Conservation (phyloP, 441 rosid genomes). For the Sinapis alba region DNA sequence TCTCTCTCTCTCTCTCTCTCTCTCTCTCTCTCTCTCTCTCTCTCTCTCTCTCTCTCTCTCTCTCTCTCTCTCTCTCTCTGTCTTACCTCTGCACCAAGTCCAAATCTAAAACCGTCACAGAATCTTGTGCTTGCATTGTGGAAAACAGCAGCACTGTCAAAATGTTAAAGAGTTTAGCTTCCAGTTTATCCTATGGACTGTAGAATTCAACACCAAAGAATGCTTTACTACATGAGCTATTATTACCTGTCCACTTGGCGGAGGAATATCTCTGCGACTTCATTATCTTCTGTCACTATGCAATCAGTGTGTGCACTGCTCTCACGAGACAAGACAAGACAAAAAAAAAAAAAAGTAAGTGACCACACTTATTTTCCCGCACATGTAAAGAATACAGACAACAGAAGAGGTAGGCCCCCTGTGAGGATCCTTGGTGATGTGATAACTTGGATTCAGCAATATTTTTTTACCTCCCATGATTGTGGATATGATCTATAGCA, state of each 20-base stretch:
- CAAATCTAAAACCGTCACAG: conserved; percentile 93
- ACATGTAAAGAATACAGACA: conserved; percentile 21
- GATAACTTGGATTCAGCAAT: conserved; percentile 8
- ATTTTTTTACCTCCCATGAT: conserved; percentile 76
- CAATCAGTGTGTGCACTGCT: conserved; percentile 97
- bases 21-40: no score
- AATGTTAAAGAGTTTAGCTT: conserved; percentile 2
- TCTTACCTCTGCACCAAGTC: conserved; percentile 95
- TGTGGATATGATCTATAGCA: conserved; percentile 88
- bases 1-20: no score
- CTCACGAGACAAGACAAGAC: conserved; percentile 32
- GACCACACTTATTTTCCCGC: conserved; percentile 23
- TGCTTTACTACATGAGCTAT: not conserved
- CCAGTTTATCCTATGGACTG: not conserved
- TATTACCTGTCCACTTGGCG: conserved; percentile 82
- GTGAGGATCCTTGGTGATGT: conserved; percentile 2
- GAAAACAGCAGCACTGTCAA: conserved; percentile 93
- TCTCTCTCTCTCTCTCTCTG: no score
- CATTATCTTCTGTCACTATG: conserved; percentile 73
- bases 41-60: no score
- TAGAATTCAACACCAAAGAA: not conserved
- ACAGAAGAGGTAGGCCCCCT: conserved; percentile 16
- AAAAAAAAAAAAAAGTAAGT: conserved; percentile 4
- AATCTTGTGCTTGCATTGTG: conserved; percentile 98
- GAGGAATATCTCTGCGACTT: conserved; percentile 75